Conservation (phyloP, 2,329 filamentous ascomycete species). For the Fusarium phyllophilum region DNA sequence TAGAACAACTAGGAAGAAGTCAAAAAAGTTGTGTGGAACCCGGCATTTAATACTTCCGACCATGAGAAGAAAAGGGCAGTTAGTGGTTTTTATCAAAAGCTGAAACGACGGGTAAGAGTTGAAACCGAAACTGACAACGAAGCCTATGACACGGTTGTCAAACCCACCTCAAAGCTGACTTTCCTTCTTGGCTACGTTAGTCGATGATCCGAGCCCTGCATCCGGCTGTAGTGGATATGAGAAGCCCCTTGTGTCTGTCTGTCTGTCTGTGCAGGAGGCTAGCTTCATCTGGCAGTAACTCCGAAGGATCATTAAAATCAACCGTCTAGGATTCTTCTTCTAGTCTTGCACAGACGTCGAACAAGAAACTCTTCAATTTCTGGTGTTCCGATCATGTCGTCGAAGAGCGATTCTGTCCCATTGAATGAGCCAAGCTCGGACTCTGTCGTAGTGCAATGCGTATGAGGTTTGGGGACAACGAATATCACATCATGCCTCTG, state of each 20-base stretch:
- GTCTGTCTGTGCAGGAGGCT: constrained; percentile 11
- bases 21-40: not conserved
- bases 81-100: not conserved
- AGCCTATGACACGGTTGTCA: constrained; percentile 10
- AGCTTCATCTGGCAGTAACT: constrained; percentile 33
- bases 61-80: not conserved
- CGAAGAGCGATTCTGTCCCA: not conserved
- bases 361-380: not conserved
- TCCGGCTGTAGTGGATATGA: constrained; percentile 18
- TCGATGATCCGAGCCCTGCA: constrained; percentile 29
- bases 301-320: constrained; percentile 34
- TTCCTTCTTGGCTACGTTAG: constrained; percentile 14
- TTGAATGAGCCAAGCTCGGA: not conserved
- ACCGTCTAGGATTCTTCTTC: constrained; percentile 6
- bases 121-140: constrained; percentile 17
- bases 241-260: constrained; percentile 3
- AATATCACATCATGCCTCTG: not conserved
- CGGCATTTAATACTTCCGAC: not conserved
- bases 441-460: not conserved
- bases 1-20: not conserved
- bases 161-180: not conserved
- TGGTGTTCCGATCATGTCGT: not conserved
- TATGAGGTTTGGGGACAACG: not conserved
- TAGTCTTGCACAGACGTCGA: constrained; percentile 4
- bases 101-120: constrained; percentile 24